A percentile compares a stretch with the other conserved stretches of the same genome.
These are phyloP conservation scores for Tetrapyrgos nigripes DNA, from an alignment of 1,284 basidiomycete species.

Conservation along the genomic window DNA sequence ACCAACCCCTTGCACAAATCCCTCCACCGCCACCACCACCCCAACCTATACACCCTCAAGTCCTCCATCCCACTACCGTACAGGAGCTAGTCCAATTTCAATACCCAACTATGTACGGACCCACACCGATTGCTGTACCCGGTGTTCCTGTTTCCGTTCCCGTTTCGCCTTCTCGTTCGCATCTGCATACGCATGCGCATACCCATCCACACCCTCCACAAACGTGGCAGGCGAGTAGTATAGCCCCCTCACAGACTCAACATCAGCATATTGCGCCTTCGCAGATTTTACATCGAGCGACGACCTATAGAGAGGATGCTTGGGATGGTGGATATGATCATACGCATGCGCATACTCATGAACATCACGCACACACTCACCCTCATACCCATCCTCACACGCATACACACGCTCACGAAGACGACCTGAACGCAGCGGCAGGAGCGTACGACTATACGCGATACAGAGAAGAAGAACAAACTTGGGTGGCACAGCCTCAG, in stretches of 20 bases:
- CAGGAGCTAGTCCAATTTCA: constrained; percentile 41
- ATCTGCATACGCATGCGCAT: constrained; percentile 43
- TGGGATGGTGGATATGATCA: constrained; percentile 55
- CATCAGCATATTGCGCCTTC: constrained; percentile 50
- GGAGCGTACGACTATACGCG: constrained; percentile 68
- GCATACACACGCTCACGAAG: too few species aligned
- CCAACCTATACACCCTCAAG: constrained; percentile 34
- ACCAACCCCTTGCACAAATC: constrained; percentile 24
- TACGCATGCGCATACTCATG: constrained; percentile 49
- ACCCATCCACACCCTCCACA: constrained; percentile 47
- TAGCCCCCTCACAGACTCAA: constrained; percentile 65
- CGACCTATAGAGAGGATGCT: constrained; percentile 55
- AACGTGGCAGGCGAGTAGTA: constrained; percentile 66
- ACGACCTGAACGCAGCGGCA: too few species aligned
- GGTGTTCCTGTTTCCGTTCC: constrained; percentile 52
- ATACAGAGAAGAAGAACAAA: constrained; percentile 56
- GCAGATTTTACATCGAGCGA: constrained; percentile 55
- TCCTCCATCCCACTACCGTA: constrained; percentile 38
- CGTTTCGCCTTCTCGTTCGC: constrained; percentile 29
- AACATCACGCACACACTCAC: too few species aligned
- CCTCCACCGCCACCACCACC: constrained; percentile 23
- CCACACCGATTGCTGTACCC: too few species aligned
- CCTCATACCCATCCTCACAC: too few species aligned
- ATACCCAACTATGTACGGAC: too few species aligned
- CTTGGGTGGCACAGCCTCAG: constrained; percentile 47